phyloP scores from a whole-genome alignment of 495 filamentous ascomycete species.

The Xylaria sp. region DNA sequence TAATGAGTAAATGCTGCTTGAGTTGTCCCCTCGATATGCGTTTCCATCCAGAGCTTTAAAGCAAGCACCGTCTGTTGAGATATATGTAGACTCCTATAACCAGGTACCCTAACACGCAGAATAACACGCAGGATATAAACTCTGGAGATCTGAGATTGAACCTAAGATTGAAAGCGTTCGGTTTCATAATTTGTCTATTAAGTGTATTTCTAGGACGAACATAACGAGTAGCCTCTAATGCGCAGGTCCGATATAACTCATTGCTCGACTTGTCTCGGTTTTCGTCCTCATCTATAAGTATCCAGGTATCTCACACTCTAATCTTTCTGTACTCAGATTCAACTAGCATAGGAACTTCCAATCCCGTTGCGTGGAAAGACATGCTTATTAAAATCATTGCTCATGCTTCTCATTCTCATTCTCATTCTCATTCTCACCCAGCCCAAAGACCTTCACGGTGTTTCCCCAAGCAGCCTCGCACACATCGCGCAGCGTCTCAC shows the following conservation, averaged over 20 bases:
- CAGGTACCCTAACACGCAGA: not conserved
- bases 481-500: conserved; percentile 76
- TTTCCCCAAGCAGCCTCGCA: conserved; percentile 88
- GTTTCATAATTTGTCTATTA: not conserved
- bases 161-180: too few species aligned
- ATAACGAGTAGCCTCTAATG: not conserved
- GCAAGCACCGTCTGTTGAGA: not conserved
- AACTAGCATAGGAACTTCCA: not conserved
- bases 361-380: not conserved
- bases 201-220: not conserved
- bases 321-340: not conserved
- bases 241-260: not conserved
- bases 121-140: not conserved
- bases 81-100: not conserved
- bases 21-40: not conserved
- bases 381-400: not conserved
- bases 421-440: too few species aligned
- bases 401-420: conserved; percentile 4
- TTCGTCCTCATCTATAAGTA: not conserved
- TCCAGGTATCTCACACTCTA: not conserved
- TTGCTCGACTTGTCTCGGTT: not conserved
- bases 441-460: conserved; percentile 78
- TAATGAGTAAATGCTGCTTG: not conserved
- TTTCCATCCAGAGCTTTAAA: not conserved
- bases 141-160: not conserved